Percentiles rank a stretch among this genome's conserved stretches.
Conservation (phyloP, 768 basidiomycete genomes). For the Inosperma sp. region DNA sequence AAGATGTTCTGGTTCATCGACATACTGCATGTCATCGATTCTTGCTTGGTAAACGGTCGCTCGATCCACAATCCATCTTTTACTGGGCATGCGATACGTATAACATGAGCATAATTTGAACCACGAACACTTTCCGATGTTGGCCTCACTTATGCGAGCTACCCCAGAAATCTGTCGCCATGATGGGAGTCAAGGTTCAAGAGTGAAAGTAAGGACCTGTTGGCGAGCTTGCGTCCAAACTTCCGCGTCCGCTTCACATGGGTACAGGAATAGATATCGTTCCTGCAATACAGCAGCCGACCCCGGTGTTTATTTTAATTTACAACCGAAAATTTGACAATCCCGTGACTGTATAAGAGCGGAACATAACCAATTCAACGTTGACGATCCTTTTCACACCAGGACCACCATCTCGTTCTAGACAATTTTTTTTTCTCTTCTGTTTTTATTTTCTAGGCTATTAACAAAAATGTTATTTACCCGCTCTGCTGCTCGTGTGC, state of each 20-base stretch:
- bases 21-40: slow-evolving; percentile 70
- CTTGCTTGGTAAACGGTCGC: slow-evolving; percentile 71
- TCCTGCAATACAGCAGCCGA: too few species aligned
- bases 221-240: too few species aligned
- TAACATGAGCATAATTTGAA: slow-evolving; percentile 15
- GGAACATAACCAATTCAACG: neutral
- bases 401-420: slow-evolving; percentile 18
- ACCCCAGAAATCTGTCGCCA: slow-evolving; percentile 91
- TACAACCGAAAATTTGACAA: neutral
- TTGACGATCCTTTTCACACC: too few species aligned
- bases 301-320: neutral
- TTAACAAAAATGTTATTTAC: slow-evolving; percentile 53
- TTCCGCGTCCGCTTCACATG: too few species aligned
- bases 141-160: slow-evolving; percentile 79
- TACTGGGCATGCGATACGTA: slow-evolving; percentile 53
- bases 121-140: slow-evolving; percentile 28
- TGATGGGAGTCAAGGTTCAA: slow-evolving; percentile 25
- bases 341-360: slow-evolving; percentile 3
- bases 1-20: slow-evolving; percentile 71
- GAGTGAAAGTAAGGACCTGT: neutral
- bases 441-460: slow-evolving; percentile 2
- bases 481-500: slow-evolving; percentile 55
- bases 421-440: slow-evolving; percentile 9
- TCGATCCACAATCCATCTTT: slow-evolving; percentile 88
- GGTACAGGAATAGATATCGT: too few species aligned